phyloP scores from a whole-genome alignment of 2,329 filamentous ascomycete genomes.

The Epichloe coenophiala region DNA sequence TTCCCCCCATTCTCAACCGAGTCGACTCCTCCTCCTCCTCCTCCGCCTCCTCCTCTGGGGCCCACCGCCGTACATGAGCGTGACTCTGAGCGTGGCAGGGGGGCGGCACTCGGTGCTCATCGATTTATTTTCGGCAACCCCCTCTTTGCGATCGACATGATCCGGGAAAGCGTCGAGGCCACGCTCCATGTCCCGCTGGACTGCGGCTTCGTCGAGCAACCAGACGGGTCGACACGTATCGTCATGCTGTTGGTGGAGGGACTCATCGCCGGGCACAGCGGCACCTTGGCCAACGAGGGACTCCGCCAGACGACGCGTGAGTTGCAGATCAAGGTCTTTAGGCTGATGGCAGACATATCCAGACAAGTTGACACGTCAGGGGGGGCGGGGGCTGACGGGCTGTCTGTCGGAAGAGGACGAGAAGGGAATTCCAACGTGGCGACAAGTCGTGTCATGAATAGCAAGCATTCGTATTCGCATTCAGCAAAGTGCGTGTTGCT shows the following conservation, averaged over 20 bases:
- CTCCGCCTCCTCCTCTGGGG: not conserved
- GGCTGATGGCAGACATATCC: not conserved
- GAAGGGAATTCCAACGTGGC: too few species aligned
- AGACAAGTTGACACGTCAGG: not conserved
- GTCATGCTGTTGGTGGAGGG: not conserved
- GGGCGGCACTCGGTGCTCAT: not conserved
- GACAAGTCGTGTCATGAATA: too few species aligned
- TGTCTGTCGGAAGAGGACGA: too few species aligned
- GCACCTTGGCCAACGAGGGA: not conserved
- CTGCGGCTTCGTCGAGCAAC: slow-evolving; percentile 1
- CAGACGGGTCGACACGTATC: not conserved
- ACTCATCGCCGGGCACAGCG: not conserved
- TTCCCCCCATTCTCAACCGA: not conserved
- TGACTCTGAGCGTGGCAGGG: not conserved
- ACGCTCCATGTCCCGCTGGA: slow-evolving; percentile 1
- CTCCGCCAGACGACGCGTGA: not conserved
- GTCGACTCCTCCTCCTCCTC: too few species aligned
- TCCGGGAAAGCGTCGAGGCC: not conserved
- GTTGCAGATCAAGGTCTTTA: not conserved
- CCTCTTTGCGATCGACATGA: not conserved
- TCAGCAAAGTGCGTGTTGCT: too few species aligned
- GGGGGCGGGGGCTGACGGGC: too few species aligned
- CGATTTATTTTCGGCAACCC: slow-evolving; percentile 2
- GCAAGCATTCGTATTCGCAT: too few species aligned
- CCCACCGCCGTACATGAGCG: not conserved